Base-by-base conservation (phyloP, 176 grass and related monocot species). In the Triticum dicoccoides region DNA sequence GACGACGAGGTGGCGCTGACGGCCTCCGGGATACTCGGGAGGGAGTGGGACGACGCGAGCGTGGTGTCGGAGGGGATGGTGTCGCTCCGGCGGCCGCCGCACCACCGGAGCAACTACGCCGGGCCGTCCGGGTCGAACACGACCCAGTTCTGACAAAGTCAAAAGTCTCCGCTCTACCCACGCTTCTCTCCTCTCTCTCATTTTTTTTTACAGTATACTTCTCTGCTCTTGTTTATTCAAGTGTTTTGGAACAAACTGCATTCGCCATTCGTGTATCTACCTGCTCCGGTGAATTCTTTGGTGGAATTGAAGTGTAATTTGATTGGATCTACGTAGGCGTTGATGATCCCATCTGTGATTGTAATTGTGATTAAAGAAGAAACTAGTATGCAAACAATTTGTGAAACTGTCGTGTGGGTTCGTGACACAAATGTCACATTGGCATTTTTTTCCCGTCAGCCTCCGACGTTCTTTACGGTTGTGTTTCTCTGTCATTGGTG, bases 41-140 rank as follows among this genome's bases (percentile, higher is more conserved):
- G 73, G 59, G 87, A 85, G 77, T 86, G 81, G 71, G 88, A 87
- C n/a, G 86, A 81, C 83, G 73, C 42, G 5, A 95, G 84, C 81
- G 32, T 90, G 39, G 88, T 95, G 42, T 95, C 90, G 65, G 90
- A 92, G 77, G 83, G 90, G 32, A 71, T 92, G 11, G 81, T 88
- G 25, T 90, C 93, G 51, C 73, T 92, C 88, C 87, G 87, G 42
- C 85, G 79, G 54, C 87, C 82, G 73, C 89, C 81, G 45, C 89
- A 82, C 37, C 80, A 81, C 65, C 83, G 73, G 58, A 77, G 72
- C 47, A 79, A 82, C 67, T 39, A 80, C 87, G 80, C 76, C 80
- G 91, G 91, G 8, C 3, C 81, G 62, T 67, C 90, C 9, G 83
- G 86, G 83, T 89, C 86, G 75, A 92, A 89, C 83, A 89, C 90